Evolutionary conservation across 2,329 filamentous ascomycete species (phyloP).

Genomic region (Tolypocladium nubicola): DNA sequence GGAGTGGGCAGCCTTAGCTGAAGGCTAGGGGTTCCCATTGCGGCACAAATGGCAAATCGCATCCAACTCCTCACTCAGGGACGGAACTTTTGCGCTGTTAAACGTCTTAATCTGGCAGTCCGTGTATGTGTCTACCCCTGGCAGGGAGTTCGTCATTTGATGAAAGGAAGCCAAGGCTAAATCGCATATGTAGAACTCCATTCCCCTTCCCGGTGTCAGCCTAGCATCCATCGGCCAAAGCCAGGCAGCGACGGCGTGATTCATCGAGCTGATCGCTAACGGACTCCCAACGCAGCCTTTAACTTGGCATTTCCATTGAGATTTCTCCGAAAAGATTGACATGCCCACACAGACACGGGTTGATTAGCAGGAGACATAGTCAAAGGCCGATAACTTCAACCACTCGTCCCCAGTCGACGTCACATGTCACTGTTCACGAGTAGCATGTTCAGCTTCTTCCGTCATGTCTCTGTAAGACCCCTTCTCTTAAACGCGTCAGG

Average conservation of each 20-base stretch:
- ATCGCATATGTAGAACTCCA: not conserved
- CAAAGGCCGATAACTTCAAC: not conserved
- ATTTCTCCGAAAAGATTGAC: no score
- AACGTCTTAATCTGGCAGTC: not conserved
- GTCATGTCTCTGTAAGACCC: constrained; percentile 8
- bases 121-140: not conserved
- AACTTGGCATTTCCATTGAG: not conserved
- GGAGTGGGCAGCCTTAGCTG: not conserved
- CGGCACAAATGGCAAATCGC: not conserved
- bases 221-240: not conserved
- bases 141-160: not conserved
- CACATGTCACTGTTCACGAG: not conserved
- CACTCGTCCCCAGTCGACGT: not conserved
- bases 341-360: not conserved
- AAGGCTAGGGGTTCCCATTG: not conserved
- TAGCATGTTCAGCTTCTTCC: not conserved
- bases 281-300: not conserved
- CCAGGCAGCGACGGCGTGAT: not conserved
- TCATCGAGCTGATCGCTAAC: not conserved
- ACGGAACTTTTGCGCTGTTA: not conserved
- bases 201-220: not conserved
- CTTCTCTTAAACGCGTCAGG: not conserved
- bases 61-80: not conserved
- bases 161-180: not conserved
- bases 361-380: not conserved